A percentile compares a stretch with the other conserved stretches of the same genome.
Evolutionary conservation across 148 eudicot genomes (phyloP).

Genomic region (Cornus controversa): DNA sequence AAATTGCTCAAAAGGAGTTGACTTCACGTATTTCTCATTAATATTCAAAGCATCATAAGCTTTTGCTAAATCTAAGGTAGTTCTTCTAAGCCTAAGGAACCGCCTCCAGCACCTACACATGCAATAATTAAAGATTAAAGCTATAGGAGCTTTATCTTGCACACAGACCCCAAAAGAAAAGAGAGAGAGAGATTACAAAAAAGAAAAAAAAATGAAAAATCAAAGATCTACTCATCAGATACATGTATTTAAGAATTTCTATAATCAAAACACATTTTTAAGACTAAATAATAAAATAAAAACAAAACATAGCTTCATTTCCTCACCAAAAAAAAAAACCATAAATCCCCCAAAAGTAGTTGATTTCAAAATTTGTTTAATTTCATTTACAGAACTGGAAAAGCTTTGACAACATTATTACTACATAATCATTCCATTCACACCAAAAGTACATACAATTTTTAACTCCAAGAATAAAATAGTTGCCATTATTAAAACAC

Average conservation of each 20-base stretch:
- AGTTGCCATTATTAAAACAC: neutral
- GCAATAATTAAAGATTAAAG: neutral
- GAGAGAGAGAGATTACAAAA: neutral
- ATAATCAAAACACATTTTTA: no score
- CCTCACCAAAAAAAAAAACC: no score
- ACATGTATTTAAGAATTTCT: no score
- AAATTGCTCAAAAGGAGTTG: conserved; percentile 92
- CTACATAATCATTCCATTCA: neutral
- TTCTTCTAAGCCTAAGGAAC: conserved; percentile 53
- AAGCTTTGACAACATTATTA: neutral
- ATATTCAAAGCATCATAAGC: conserved; percentile 54
- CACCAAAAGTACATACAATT: neutral
- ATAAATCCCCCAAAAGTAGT: neutral
- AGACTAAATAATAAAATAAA: no score
- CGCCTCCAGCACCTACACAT: conserved; percentile 72
- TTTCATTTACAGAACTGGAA: no score
- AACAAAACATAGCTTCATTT: no score
- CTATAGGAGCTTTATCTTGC: neutral
- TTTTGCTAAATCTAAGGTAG: conserved; percentile 64
- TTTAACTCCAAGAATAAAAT: neutral
- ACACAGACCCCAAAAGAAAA: neutral
- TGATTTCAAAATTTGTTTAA: neutral
- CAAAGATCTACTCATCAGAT: neutral
- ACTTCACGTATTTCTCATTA: conserved; percentile 48
- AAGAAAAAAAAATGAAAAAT: neutral